Base-by-base conservation (phyloP, 2,329 filamentous ascomycete species). In the Thermomyces lanuginosus region DNA sequence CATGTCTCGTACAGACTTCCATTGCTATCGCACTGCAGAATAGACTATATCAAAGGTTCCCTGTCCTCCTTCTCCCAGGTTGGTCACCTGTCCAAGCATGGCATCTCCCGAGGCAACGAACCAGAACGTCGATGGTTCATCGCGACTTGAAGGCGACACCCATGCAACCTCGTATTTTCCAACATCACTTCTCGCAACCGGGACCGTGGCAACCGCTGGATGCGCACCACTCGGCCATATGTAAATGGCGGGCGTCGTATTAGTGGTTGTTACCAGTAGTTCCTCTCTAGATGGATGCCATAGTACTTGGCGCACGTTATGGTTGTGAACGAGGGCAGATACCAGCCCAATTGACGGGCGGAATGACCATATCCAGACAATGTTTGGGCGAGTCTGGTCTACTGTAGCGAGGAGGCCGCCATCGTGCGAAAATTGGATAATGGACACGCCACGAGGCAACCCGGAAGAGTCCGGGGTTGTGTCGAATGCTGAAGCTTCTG, bases 301-400 rank as follows among this genome's bases (percentile, higher is more conserved):
- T 7, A 39, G 34, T 9, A 56, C 29, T 16, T 57, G 48, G 28
- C 48, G 48, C 16, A 60, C 47, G 3, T 45, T 41, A 20, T 55
- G 47, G 23, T 58, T 55, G 26, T 60, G 56, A 10, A 59, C 49
- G 2, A 60, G 31, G 4, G 44, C 45, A n/a, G 55, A 52, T 5
- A 41, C 27, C 6, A 55, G 37, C 5, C 28, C 37, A 2, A 46
- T 39, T 1, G 41, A 37, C 3, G 25, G 30, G 17, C 46, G 40
- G 24, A 57, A 25, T 4, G 48, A 46, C 56, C 57, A 60, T 32
- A 61, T 51, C 56, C 57, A 61, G 11, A 56, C 45, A 10, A 60
- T 52, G 29, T 58, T 56, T 8, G 56, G 50, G 5, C 50, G 45
- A 12, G 42, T 40, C n/a, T 53, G 48, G 28, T 54, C 49, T 19